phyloP scores from a whole-genome alignment of 1,139 yeast genomes.

The Saccharomycopsis crataegensis region DNA sequence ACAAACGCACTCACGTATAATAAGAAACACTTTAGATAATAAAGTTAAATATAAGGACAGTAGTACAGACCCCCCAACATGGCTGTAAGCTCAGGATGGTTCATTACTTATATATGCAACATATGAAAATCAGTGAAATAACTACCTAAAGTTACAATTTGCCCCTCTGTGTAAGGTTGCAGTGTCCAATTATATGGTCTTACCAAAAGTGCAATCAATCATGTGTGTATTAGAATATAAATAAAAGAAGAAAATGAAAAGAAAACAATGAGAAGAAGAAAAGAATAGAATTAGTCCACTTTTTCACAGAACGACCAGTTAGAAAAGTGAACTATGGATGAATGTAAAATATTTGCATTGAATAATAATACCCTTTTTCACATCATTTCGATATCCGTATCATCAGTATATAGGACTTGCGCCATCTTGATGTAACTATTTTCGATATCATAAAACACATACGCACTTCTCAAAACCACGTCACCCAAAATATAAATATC shows the following conservation, averaged over 20 bases:
- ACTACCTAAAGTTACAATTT: too few relatives aligned
- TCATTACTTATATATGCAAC: too few relatives aligned
- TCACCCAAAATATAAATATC: slow-evolving; percentile 50
- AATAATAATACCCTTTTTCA: neutral
- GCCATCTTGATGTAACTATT: slow-evolving; percentile 59
- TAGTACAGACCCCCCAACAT: too few relatives aligned
- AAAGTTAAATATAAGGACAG: too few relatives aligned
- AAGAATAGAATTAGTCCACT: neutral
- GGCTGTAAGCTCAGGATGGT: too few relatives aligned
- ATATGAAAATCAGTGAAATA: too few relatives aligned
- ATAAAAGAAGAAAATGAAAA: neutral
- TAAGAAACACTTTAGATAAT: too few relatives aligned
- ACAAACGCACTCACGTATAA: too few relatives aligned
- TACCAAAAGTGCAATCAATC: too few relatives aligned
- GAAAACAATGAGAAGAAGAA: neutral
- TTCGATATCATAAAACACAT: slow-evolving; percentile 72
- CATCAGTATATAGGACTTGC: slow-evolving; percentile 34
- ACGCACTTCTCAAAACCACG: slow-evolving; percentile 63
- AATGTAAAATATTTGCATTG: neutral
- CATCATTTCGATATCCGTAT: slow-evolving; percentile 10
- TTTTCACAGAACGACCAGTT: neutral
- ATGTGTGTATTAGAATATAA: neutral
- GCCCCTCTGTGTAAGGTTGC: too few relatives aligned
- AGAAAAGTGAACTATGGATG: neutral
- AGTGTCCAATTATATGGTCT: too few relatives aligned